These are phyloP conservation scores for Perkinsus chesapeaki DNA, from an alignment of 169 alveolate species.

Conservation along the genomic window DNA sequence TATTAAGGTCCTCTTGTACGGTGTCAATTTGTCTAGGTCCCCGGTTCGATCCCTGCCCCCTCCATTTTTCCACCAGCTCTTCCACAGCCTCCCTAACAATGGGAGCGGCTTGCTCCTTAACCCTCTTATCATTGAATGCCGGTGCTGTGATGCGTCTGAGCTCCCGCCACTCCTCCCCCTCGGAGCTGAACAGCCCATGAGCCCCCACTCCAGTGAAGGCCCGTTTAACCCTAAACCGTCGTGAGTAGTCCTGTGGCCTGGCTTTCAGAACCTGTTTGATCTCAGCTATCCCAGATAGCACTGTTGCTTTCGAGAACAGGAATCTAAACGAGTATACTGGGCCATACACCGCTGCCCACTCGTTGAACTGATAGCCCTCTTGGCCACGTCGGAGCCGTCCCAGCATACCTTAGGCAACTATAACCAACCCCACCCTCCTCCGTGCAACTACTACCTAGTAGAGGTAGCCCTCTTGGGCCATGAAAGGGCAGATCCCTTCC, in stretches of 20 bases:
- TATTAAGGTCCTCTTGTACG: neutral
- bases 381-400: neutral
- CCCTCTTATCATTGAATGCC: neutral
- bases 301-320: neutral
- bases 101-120: neutral
- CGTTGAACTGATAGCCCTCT: neutral
- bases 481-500: neutral
- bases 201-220: neutral
- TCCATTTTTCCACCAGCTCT: neutral
- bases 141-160: neutral
- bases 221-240: neutral
- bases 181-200: neutral
- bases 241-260: neutral
- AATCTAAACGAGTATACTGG: neutral
- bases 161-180: neutral
- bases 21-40: neutral
- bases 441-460: too few relatives aligned
- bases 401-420: neutral
- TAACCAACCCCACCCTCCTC: too few relatives aligned
- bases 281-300: neutral
- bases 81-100: neutral
- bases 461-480: neutral
- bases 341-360: neutral
- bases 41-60: neutral
- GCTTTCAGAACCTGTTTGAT: neutral